Evolutionary conservation across 768 basidiomycete species (phyloP).

Genomic region (Tulasnella sp.): DNA sequence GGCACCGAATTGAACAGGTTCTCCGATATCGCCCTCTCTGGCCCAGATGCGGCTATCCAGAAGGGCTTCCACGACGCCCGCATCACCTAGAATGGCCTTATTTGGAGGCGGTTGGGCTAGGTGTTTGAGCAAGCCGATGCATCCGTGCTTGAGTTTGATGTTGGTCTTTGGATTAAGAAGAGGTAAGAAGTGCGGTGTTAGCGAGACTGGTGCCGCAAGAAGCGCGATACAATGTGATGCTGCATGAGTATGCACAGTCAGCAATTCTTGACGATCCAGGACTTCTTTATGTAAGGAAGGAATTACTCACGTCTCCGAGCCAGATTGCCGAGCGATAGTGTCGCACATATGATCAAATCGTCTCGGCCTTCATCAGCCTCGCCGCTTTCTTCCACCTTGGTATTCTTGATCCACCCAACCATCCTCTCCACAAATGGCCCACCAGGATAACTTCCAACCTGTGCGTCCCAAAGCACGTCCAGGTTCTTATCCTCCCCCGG

Average conservation of each 20-base stretch:
- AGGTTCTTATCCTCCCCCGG: slow-evolving; percentile 72
- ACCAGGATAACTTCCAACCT: slow-evolving; percentile 45
- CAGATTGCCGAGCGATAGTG: slow-evolving; percentile 72
- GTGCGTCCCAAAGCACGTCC: slow-evolving; percentile 66
- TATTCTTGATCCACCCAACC: slow-evolving; percentile 58
- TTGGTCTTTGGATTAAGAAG: slow-evolving; percentile 48
- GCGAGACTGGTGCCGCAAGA: slow-evolving; percentile 38
- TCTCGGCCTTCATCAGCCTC: slow-evolving; percentile 36
- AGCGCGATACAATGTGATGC: slow-evolving; percentile 35
- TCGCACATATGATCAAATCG: slow-evolving; percentile 74
- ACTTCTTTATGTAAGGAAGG: background rate
- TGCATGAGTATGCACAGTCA: too few species aligned
- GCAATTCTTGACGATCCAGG: slow-evolving; percentile 14
- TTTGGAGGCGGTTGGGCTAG: slow-evolving; percentile 56
- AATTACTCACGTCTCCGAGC: slow-evolving; percentile 51
- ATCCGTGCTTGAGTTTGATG: slow-evolving; percentile 80
- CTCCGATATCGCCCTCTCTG: slow-evolving; percentile 67
- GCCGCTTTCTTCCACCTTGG: slow-evolving; percentile 32
- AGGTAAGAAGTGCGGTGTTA: slow-evolving; percentile 55
- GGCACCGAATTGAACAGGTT: slow-evolving; percentile 76
- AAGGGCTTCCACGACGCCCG: slow-evolving; percentile 53
- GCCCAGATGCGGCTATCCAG: slow-evolving; percentile 57
- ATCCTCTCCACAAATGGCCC: slow-evolving; percentile 63
- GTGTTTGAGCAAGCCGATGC: slow-evolving; percentile 79
- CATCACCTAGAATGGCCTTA: slow-evolving; percentile 46